Percentiles rank a stretch among this genome's conserved stretches.
Evolutionary conservation across 2,329 filamentous ascomycete genomes (phyloP).

Genomic region (Colletotrichum destructivum): DNA sequence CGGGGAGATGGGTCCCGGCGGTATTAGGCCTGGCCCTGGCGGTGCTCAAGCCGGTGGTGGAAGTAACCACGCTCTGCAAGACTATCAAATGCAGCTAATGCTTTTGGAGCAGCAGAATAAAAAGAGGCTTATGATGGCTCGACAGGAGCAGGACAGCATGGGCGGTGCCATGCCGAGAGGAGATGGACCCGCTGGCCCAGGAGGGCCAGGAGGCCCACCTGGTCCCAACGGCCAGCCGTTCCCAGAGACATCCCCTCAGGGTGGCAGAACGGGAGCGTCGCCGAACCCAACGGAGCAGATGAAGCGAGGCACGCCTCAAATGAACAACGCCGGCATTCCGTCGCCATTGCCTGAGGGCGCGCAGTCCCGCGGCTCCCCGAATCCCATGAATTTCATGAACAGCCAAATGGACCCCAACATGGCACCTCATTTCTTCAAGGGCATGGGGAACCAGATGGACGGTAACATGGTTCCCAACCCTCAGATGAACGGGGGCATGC

Average conservation of each 20-base stretch:
- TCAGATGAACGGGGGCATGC: slow-evolving; percentile 77
- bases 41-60: slow-evolving; percentile 64
- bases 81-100: slow-evolving; percentile 94
- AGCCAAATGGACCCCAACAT: slow-evolving; percentile 75
- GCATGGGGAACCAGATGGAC: slow-evolving; percentile 64
- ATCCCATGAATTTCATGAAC: slow-evolving; percentile 74
- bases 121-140: slow-evolving; percentile 87
- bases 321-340: slow-evolving; percentile 78
- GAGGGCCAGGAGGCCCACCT: slow-evolving; percentile 67
- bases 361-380: slow-evolving; percentile 77
- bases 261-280: slow-evolving; percentile 78
- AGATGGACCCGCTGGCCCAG: slow-evolving; percentile 67
- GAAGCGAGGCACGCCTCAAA: slow-evolving; percentile 83
- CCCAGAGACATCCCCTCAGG: slow-evolving; percentile 79
- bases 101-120: slow-evolving; percentile 90
- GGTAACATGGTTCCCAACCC: slow-evolving; percentile 67
- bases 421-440: slow-evolving; percentile 73
- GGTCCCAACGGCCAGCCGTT: slow-evolving; percentile 75
- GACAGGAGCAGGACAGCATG: slow-evolving; percentile 80
- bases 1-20: slow-evolving; percentile 71
- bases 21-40: slow-evolving; percentile 70
- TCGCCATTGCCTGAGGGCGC: slow-evolving; percentile 80
- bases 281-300: slow-evolving; percentile 85
- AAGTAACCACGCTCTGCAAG: slow-evolving; percentile 86
- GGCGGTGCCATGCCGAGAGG: slow-evolving; percentile 63